A percentile compares a stretch with the other conserved stretches of the same genome.
Conservation (phyloP, 2,329 filamentous ascomycete genomes). For the Monosporascus sp. region DNA sequence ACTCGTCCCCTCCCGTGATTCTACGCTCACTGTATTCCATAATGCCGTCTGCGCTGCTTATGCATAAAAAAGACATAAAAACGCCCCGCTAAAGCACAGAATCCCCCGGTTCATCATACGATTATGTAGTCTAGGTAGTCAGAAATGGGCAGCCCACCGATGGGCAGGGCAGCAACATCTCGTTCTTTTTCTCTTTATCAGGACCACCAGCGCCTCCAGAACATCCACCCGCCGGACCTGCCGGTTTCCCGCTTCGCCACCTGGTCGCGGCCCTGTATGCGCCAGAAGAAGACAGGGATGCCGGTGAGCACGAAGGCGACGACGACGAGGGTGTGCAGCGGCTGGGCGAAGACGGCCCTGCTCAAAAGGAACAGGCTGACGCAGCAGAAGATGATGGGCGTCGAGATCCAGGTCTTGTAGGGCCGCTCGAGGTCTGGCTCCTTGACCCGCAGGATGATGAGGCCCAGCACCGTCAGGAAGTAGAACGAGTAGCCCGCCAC, state of each 20-base stretch:
- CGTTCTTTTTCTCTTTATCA: conserved; percentile 9
- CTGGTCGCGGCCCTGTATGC: conserved; percentile 63
- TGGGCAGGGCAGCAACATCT: no score
- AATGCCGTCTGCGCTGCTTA: conserved; percentile 3
- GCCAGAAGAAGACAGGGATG: conserved; percentile 84
- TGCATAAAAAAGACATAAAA: conserved; percentile 6
- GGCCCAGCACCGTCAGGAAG: conserved; percentile 87
- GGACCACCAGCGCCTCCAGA: conserved; percentile 46
- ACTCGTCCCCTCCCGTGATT: no score
- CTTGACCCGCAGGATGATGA: conserved; percentile 82
- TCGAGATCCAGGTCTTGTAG: conserved; percentile 94
- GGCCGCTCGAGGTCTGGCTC: conserved; percentile 86
- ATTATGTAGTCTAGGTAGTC: no score
- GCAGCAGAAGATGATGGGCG: conserved; percentile 97
- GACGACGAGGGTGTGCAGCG: conserved; percentile 83
- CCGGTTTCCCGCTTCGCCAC: conserved; percentile 37
- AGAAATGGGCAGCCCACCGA: no score
- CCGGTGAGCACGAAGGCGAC: conserved; percentile 79
- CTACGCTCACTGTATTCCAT: not conserved
- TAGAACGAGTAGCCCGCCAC: conserved; percentile 98
- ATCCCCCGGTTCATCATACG: not conserved
- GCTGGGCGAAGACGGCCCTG: conserved; percentile 84
- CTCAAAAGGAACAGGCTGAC: conserved; percentile 89
- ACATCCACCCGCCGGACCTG: conserved; percentile 46
- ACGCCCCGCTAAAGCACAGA: conserved; percentile 7